phyloP scores from a whole-genome alignment of 2,329 filamentous ascomycete genomes.

The Colletotrichum shisoi region DNA sequence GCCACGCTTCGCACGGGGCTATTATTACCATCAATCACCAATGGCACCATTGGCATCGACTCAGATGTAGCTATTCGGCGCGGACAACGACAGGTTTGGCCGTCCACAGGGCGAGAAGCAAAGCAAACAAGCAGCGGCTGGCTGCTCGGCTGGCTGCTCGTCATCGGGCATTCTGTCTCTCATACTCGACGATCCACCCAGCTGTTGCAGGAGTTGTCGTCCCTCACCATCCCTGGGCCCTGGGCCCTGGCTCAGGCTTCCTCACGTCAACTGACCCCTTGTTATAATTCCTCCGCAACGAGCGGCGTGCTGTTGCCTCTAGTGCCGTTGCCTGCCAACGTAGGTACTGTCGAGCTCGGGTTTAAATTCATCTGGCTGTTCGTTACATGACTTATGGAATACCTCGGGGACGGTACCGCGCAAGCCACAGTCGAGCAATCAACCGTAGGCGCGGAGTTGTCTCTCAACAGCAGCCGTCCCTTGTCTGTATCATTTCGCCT shows the following conservation, averaged over 20 bases:
- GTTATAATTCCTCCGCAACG: neutral
- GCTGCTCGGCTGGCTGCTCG: constrained; percentile 28
- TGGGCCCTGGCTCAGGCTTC: constrained; percentile 3
- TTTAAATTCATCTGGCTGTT: neutral
- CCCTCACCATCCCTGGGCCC: constrained; percentile 7
- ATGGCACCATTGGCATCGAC: too few relatives aligned
- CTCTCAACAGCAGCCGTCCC: constrained; percentile 4
- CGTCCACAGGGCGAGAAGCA: constrained; percentile 7
- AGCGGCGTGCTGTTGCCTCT: constrained; percentile 16
- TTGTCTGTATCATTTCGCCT: constrained; percentile 6
- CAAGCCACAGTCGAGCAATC: constrained; percentile 5
- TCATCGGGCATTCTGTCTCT: constrained; percentile 28
- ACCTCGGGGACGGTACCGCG: constrained; percentile 14
- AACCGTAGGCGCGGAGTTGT: constrained; percentile 6
- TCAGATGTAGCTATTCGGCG: neutral
- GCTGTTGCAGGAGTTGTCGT: constrained; percentile 34
- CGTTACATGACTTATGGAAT: constrained; percentile 23
- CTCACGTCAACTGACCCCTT: neutral
- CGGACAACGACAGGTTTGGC: neutral
- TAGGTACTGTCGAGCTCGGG: neutral
- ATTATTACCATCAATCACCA: neutral
- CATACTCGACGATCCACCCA: constrained; percentile 26
- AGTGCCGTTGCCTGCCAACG: too few relatives aligned
- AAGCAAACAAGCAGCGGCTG: constrained; percentile 15
- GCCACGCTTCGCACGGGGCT: neutral